Conservation (phyloP, 2,329 filamentous ascomycete genomes). For the Exophiala viscosa region DNA sequence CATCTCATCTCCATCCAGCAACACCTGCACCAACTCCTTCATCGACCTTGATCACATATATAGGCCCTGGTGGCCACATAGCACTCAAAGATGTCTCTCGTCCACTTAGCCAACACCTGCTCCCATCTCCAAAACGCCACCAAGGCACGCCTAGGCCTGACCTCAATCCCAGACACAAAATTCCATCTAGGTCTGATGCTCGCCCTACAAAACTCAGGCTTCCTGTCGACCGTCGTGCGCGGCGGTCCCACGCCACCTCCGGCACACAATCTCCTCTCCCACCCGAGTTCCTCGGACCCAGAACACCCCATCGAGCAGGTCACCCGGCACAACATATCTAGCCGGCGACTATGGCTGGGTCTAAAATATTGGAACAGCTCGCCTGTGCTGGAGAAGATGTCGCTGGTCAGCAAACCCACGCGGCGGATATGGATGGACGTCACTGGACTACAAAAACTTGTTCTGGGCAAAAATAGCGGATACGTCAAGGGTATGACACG, state of each 20-base stretch:
- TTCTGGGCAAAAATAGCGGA: slow-evolving; percentile 63
- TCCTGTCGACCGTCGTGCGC: slow-evolving; percentile 75
- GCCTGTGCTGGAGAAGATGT: slow-evolving; percentile 68
- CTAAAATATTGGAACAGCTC: slow-evolving; percentile 84
- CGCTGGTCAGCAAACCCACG: slow-evolving; percentile 69
- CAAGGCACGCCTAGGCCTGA: slow-evolving; percentile 76
- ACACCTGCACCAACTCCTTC: neutral
- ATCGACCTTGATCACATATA: neutral
- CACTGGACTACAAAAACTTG: slow-evolving; percentile 59
- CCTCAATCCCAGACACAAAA: slow-evolving; percentile 75
- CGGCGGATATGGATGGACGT: slow-evolving; percentile 65
- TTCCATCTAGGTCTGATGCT: slow-evolving; percentile 73
- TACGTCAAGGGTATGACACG: slow-evolving; percentile 68
- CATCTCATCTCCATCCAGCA: too few relatives aligned
- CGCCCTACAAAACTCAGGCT: slow-evolving; percentile 76
- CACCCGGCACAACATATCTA: slow-evolving; percentile 67
- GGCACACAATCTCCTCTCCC: slow-evolving; percentile 51
- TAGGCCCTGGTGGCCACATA: neutral
- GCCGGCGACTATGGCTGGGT: slow-evolving; percentile 77
- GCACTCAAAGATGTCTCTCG: slow-evolving; percentile 61
- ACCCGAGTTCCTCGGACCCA: slow-evolving; percentile 41
- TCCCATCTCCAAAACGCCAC: slow-evolving; percentile 89
- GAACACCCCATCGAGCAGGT: slow-evolving; percentile 47
- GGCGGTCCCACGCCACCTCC: slow-evolving; percentile 60
- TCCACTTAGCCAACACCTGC: slow-evolving; percentile 73